Percentiles rank a stretch among this genome's conserved stretches.
phyloP scores from a whole-genome alignment of 495 filamentous ascomycete species.

The Lindgomyces ingoldianus region DNA sequence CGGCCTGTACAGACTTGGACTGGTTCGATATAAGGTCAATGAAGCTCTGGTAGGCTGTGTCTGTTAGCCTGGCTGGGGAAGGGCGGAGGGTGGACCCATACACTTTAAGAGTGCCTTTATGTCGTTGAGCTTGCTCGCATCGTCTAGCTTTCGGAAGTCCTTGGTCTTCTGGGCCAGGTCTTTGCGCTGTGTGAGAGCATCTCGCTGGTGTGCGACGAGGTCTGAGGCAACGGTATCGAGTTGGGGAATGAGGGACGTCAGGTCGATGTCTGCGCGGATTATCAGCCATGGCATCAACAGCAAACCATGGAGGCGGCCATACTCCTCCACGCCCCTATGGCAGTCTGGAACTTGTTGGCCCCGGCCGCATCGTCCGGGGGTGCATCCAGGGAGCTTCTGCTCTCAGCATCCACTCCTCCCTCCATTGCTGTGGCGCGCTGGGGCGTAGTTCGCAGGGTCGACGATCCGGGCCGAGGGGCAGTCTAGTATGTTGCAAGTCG shows the following conservation, averaged over 20 bases:
- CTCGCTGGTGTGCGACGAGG: conserved; percentile 86
- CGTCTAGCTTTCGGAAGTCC: conserved; percentile 93
- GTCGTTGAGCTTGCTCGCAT: conserved; percentile 81
- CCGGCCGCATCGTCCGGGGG: conserved; percentile 39
- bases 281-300: not conserved
- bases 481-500: not conserved
- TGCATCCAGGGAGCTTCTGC: conserved; percentile 29
- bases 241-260: conserved; percentile 79
- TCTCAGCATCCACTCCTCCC: conserved; percentile 24
- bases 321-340: conserved; percentile 97
- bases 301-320: conserved; percentile 32
- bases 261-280: conserved; percentile 69
- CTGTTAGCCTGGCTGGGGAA: conserved; percentile 20
- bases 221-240: conserved; percentile 91
- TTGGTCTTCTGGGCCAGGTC: conserved; percentile 98
- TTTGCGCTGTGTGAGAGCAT: conserved; percentile 90
- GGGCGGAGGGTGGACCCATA: conserved; percentile 37
- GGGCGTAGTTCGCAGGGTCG: no score
- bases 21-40: conserved; percentile 95
- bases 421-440: conserved; percentile 23
- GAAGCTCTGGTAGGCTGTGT: conserved; percentile 88
- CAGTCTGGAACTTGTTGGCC: conserved; percentile 90
- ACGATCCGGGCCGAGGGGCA: not conserved
- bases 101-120: conserved; percentile 88
- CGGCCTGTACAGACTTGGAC: conserved; percentile 84